Percentiles rank a stretch among this genome's conserved stretches.
phyloP scores from a whole-genome alignment of 371 early-diverging fungal genomes.

The Gilbertella persicaria region DNA sequence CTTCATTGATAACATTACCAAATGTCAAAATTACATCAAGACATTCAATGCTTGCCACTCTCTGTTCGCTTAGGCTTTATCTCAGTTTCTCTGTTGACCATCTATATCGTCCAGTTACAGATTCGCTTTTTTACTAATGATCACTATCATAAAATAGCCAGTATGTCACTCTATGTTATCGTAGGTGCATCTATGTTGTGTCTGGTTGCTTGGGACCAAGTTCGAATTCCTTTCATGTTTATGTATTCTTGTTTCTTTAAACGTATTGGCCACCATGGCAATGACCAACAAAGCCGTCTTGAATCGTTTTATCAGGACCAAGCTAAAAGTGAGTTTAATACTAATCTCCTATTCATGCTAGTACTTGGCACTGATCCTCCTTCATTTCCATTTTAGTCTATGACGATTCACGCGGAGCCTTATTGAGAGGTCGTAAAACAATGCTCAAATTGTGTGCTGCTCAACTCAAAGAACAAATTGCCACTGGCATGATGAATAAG shows the following conservation, averaged over 20 bases:
- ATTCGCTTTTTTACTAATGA: slow-evolving; percentile 5
- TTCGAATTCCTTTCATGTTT: slow-evolving; percentile 55
- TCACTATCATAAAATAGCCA: slow-evolving; percentile 10
- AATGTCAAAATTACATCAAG: slow-evolving; percentile 16
- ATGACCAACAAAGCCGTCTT: slow-evolving; percentile 63
- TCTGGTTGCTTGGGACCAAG: slow-evolving; percentile 33
- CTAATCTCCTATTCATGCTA: not conserved
- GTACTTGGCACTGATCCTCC: not conserved
- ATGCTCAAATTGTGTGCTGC: slow-evolving; percentile 83
- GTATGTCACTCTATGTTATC: slow-evolving; percentile 21
- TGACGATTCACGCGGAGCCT: slow-evolving; percentile 60
- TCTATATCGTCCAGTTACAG: slow-evolving; percentile 13
- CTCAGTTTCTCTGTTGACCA: slow-evolving; percentile 7
- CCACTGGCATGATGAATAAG: slow-evolving; percentile 23
- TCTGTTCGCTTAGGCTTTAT: slow-evolving; percentile 11
- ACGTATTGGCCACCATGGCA: slow-evolving; percentile 63
- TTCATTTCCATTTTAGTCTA: slow-evolving; percentile 47
- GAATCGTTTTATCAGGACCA: slow-evolving; percentile 80
- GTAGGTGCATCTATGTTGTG: slow-evolving; percentile 2
- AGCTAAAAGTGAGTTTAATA: slow-evolving; percentile 60
- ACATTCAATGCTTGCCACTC: slow-evolving; percentile 15
- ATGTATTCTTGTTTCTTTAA: slow-evolving; percentile 79
- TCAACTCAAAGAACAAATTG: slow-evolving; percentile 61
- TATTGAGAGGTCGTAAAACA: slow-evolving; percentile 77
- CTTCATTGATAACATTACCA: slow-evolving; percentile 11